Conservation (phyloP, 805 yeast genomes). For the Suhomyces pyralidae region DNA sequence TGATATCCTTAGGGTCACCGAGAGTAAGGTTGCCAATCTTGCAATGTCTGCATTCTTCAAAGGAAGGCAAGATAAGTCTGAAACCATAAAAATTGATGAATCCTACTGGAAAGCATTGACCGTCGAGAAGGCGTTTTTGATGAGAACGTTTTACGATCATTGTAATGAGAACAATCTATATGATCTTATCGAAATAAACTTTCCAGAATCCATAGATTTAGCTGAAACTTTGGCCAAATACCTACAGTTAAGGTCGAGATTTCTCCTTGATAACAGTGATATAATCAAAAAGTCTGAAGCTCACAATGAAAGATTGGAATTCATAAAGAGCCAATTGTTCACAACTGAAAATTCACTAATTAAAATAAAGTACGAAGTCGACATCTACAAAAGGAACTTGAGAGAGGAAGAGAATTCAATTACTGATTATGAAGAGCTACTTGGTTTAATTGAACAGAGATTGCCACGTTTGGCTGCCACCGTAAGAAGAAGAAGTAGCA, state of each 20-base stretch:
- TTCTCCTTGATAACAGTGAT: conserved; percentile 20
- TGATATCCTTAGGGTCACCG: conserved; percentile 67
- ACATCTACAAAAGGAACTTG: conserved; percentile 9
- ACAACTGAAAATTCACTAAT: conserved; percentile 15
- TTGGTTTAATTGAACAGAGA: conserved; percentile 12
- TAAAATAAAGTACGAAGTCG: conserved; percentile 19
- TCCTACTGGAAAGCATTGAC: conserved; percentile 68
- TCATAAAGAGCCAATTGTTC: conserved; percentile 15
- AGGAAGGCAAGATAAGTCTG: conserved; percentile 58
- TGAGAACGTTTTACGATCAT: conserved; percentile 62
- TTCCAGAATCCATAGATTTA: conserved; percentile 76
- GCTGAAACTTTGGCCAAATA: conserved; percentile 59
- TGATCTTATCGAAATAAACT: conserved; percentile 60
- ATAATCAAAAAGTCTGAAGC: conserved; percentile 18
- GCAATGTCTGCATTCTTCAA: conserved; percentile 66
- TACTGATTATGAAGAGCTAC: conserved; percentile 13
- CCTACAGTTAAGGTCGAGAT: conserved; percentile 43
- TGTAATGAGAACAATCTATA: conserved; percentile 53
- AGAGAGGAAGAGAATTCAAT: conserved; percentile 7
- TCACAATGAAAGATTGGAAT: conserved; percentile 13
- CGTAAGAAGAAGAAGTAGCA: not conserved
- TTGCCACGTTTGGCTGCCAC: conserved; percentile 10
- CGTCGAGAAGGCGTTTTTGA: conserved; percentile 70
- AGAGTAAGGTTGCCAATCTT: conserved; percentile 60
- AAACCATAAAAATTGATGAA: conserved; percentile 57